Conservation (phyloP, 2,329 filamentous ascomycete genomes). For the Hypoxylon sp. region DNA sequence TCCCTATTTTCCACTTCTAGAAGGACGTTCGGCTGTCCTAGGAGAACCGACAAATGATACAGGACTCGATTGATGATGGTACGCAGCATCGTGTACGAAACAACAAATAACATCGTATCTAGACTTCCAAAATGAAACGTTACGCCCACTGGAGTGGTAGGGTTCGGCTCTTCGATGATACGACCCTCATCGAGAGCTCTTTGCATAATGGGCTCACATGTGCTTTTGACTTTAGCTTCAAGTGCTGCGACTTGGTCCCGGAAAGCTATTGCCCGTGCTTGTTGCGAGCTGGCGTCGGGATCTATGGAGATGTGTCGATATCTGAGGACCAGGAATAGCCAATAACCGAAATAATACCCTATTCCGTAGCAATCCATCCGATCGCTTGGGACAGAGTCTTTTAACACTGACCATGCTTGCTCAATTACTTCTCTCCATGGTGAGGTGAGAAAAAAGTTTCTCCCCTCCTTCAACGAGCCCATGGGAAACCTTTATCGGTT, state of each 20-base stretch:
- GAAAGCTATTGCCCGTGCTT: constrained; percentile 18
- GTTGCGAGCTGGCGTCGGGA: constrained; percentile 9
- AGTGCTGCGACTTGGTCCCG: constrained; percentile 15
- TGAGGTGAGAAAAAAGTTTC: constrained; percentile 35
- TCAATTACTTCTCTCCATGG: constrained; percentile 31
- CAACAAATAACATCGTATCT: constrained; percentile 21
- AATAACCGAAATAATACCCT: constrained; percentile 32
- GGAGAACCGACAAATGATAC: constrained; percentile 4
- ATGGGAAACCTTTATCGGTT: constrained; percentile 27
- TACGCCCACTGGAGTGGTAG: constrained; percentile 14
- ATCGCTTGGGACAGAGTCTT: constrained; percentile 15
- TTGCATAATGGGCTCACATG: constrained; percentile 21
- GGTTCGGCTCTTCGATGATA: constrained; percentile 17
- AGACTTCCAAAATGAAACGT: constrained; percentile 32
- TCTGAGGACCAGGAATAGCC: constrained; percentile 26
- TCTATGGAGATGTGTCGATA: constrained; percentile 18
- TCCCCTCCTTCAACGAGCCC: constrained; percentile 33
- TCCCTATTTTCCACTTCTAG: constrained; percentile 24
- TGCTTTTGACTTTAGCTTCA: constrained; percentile 3
- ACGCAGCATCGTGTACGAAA: constrained; percentile 35
- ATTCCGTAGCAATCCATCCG: constrained; percentile 23
- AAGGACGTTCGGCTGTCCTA: constrained; percentile 8
- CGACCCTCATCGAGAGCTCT: background rate
- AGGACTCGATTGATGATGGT: constrained; percentile 31
- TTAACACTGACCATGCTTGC: background rate